phyloP scores from a whole-genome alignment of 148 eudicot species.

The Vaccinium macrocarpon region DNA sequence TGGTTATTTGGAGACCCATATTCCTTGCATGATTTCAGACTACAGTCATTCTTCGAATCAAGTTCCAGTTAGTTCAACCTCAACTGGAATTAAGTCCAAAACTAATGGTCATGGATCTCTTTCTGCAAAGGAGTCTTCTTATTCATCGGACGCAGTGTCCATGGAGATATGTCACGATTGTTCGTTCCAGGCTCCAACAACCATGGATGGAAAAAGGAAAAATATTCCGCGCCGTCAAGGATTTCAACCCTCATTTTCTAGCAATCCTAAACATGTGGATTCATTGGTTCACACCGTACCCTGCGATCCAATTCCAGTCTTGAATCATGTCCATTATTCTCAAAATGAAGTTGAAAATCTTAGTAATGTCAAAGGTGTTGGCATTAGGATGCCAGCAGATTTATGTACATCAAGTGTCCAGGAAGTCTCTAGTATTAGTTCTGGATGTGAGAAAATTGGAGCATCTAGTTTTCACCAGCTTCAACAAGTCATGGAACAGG shows the following conservation, averaged over 20 bases:
- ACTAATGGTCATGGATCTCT: conserved; percentile 33
- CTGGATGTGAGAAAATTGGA: conserved; percentile 63
- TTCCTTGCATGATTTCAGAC: conserved; percentile 32
- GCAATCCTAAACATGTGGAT: conserved; percentile 24
- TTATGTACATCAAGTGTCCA: conserved; percentile 44
- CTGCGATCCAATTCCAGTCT: conserved; percentile 28
- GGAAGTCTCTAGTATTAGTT: conserved; percentile 54
- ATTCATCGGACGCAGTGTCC: conserved; percentile 44
- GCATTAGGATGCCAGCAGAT: conserved; percentile 38
- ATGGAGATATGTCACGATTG: not conserved
- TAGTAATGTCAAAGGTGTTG: conserved; percentile 38
- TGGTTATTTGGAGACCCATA: conserved; percentile 31
- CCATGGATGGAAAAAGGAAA: conserved; percentile 37
- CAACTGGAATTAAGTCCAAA: conserved; percentile 44
- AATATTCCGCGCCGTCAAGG: conserved; percentile 29
- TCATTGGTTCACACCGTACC: conserved; percentile 26
- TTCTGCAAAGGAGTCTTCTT: conserved; percentile 47
- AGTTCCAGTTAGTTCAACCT: conserved; percentile 33
- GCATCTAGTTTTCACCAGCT: conserved; percentile 76
- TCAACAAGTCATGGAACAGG: conserved; percentile 84
- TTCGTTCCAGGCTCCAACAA: conserved; percentile 31
- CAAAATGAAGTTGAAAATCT: conserved; percentile 40
- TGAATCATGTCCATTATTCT: conserved; percentile 28
- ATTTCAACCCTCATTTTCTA: conserved; percentile 21
- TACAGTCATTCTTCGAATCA: conserved; percentile 33